A percentile compares a stretch with the other conserved stretches of the same genome.
Conservation (phyloP, 352 stramenopile genomes). For the Phytophthora agathidicida region DNA sequence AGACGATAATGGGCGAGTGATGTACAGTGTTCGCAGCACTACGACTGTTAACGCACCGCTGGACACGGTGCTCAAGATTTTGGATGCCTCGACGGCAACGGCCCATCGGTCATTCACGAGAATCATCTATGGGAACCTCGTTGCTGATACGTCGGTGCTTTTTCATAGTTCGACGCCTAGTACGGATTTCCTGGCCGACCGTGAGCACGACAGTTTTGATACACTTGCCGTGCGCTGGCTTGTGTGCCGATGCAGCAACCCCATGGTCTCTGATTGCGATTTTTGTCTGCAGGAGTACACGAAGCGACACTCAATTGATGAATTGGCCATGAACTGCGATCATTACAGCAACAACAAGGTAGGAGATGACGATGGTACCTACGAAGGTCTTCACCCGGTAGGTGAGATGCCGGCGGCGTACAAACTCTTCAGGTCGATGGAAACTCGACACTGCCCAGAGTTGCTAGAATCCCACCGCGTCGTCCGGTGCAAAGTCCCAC, state of each 20-base stretch:
- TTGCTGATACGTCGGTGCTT: slow-evolving; percentile 79
- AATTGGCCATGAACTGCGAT: slow-evolving; percentile 36
- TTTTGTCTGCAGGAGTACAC: slow-evolving; percentile 79
- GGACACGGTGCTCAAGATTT: slow-evolving; percentile 57
- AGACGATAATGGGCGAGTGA: slow-evolving; percentile 8
- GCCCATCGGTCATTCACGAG: slow-evolving; percentile 74
- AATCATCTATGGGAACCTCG: slow-evolving; percentile 74
- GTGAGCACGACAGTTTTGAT: slow-evolving; percentile 32
- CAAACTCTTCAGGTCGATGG: slow-evolving; percentile 75
- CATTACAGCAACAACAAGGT: slow-evolving; percentile 50
- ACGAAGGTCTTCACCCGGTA: slow-evolving; percentile 20
- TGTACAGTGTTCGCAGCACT: slow-evolving; percentile 65
- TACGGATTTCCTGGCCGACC: slow-evolving; percentile 11
- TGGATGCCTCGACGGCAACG: slow-evolving; percentile 62
- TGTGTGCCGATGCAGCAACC: slow-evolving; percentile 63
- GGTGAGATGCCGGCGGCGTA: slow-evolving; percentile 57
- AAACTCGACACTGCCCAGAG: slow-evolving; percentile 71
- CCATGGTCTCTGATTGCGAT: slow-evolving; percentile 74
- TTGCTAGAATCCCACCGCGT: slow-evolving; percentile 68
- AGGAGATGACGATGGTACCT: slow-evolving; percentile 18
- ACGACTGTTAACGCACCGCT: slow-evolving; percentile 60
- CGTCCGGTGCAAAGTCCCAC: slow-evolving; percentile 57
- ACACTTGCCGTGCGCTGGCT: slow-evolving; percentile 76
- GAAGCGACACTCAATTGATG: slow-evolving; percentile 60
- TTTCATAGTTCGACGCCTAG: slow-evolving; percentile 49